Evolutionary conservation across 2,329 filamentous ascomycete genomes (phyloP).

Genomic region (Taxawa tesnikishii): DNA sequence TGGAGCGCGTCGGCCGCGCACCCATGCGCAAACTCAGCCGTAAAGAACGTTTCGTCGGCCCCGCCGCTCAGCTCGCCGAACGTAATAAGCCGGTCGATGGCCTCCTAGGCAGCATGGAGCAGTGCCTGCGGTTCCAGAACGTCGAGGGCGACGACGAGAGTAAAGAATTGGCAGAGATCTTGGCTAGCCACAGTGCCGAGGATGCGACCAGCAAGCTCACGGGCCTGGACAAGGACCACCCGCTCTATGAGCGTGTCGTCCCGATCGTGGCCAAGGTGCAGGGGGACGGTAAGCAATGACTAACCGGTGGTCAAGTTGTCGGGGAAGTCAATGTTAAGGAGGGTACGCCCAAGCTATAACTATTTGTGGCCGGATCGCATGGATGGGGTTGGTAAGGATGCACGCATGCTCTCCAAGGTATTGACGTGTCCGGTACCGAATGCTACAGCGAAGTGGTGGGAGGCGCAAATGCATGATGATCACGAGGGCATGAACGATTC

Average conservation of each 20-base stretch:
- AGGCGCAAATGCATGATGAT: no score
- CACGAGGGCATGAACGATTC: no score
- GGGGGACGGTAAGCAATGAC: constrained; percentile 10
- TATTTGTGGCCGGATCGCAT: neutral
- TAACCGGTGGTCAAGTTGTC: constrained; percentile 1
- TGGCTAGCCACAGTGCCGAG: constrained; percentile 60
- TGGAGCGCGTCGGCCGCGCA: constrained; percentile 89
- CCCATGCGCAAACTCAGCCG: constrained; percentile 87
- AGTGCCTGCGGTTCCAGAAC: constrained; percentile 91
- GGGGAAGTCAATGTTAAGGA: constrained; percentile 1
- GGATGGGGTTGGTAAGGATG: neutral
- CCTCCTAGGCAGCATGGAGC: constrained; percentile 74
- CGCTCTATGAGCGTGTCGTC: constrained; percentile 64
- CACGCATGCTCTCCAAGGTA: no score
- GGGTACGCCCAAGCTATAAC: neutral
- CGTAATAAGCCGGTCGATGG: constrained; percentile 58
- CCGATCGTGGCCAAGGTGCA: constrained; percentile 77
- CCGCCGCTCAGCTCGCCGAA: constrained; percentile 81
- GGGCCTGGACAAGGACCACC: constrained; percentile 63
- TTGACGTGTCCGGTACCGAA: no score
- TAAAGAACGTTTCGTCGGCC: constrained; percentile 92
- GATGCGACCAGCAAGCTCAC: constrained; percentile 72
- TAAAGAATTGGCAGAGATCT: constrained; percentile 69
- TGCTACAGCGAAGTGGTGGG: no score
- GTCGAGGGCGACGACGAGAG: constrained; percentile 88